Evolutionary conservation across 805 yeast species (phyloP), one percentile per base, ranked within the genome.

Genomic region (Starmerella asiatica): DNA sequence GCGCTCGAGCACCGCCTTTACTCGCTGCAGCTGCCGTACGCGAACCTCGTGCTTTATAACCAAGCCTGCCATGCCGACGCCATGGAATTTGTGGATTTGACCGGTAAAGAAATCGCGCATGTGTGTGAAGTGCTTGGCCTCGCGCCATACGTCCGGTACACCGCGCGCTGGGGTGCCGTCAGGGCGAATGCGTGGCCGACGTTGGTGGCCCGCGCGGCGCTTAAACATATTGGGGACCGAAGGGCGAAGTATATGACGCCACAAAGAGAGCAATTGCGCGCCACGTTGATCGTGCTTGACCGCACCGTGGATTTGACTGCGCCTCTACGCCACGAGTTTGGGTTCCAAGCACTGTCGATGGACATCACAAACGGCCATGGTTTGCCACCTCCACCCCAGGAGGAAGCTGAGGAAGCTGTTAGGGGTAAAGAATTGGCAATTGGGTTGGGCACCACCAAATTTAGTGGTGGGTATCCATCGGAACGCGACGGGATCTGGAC

Each of bases 281-380:
- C 94, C 0, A 67, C 81, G 0, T 67, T 88, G 47, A 58, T 91
- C 26, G 73, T 91, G 16, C 65, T 81, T 2, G 98, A 91, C 58
- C 68, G 99, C 46, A 69, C 93, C 1, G 56, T 85, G 56, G 98
- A 93, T 57, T 63, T 79, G 36, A 72, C 73, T 51, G 80, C 91
- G 5, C 94, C 96, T 0, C 56, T 91, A 34, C 60, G 86, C 39
- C 97, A 91, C 58, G 94, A 84, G 56, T 83, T 86, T 59, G 73
- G 79, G 19, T 91, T 86, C 59, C 93, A 88, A 60, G 86, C 96
- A 4, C 76, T 86, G 81, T 79, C 86, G 16, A 78, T 79, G 62
- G 98, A 88, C 57, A 60, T 79, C 23, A 70, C 63, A 3, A 30
- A 26, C 29, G 16, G 16, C 16, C 36, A 38, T 29, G 38, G 41